Percentiles rank a stretch among this genome's conserved stretches.
phyloP scores from a whole-genome alignment of 225 moss, liverwort and hornwort genomes.

The Asterella californica region DNA sequence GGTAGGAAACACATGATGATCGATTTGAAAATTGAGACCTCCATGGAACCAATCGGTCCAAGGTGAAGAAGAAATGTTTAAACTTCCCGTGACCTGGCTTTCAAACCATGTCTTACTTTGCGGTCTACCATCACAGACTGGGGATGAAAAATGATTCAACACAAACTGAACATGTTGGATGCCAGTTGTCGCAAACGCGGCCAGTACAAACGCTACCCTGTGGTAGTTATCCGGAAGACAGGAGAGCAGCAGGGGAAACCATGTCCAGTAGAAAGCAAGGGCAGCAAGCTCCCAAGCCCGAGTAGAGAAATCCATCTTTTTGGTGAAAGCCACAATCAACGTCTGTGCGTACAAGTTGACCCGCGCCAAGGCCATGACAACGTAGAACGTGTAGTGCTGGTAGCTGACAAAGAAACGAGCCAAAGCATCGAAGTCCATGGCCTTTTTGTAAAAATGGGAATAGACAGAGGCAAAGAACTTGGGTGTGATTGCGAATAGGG shows the following conservation, averaged over 20 bases:
- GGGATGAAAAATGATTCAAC: conserved; percentile 94
- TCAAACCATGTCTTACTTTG: conserved; percentile 91
- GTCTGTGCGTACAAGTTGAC: conserved; percentile 90
- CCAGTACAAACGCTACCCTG: conserved; percentile 64
- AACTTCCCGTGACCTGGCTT: conserved; percentile 68
- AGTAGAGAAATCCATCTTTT: conserved; percentile 61
- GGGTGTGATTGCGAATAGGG: conserved; percentile 82
- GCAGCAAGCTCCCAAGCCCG: conserved; percentile 67
- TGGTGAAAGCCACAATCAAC: conserved; percentile 68
- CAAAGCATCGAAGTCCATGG: conserved; percentile 74
- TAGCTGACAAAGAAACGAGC: conserved; percentile 78
- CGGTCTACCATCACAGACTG: conserved; percentile 76
- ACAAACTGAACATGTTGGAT: conserved; percentile 98
- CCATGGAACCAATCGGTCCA: conserved; percentile 99
- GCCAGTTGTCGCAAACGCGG: conserved; percentile 80
- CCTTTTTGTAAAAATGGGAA: conserved; percentile 83
- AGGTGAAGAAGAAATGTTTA: conserved; percentile 78
- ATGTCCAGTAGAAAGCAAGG: conserved; percentile 72
- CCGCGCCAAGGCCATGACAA: conserved; percentile 89
- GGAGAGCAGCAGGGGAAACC: conserved; percentile 79
- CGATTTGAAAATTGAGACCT: conserved; percentile 98
- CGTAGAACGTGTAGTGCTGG: conserved; percentile 97
- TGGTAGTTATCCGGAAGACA: conserved; percentile 48
- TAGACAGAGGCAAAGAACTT: conserved; percentile 76
- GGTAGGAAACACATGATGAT: conserved; percentile 92